Base-by-base conservation (phyloP, 139 green algal genomes). In the Coccomyxa sp. region DNA sequence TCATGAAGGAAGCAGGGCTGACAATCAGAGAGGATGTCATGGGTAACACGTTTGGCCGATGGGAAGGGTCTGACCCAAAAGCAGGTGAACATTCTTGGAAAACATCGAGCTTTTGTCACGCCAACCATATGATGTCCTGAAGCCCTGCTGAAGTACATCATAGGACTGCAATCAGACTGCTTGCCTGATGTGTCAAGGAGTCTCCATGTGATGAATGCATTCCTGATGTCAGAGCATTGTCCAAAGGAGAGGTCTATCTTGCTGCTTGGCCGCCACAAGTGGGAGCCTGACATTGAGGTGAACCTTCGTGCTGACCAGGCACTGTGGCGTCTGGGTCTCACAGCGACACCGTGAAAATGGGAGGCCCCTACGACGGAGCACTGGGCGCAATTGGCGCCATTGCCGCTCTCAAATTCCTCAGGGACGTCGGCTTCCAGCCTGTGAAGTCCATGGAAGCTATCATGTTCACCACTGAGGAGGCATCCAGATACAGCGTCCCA, bases 391-490 rank as follows among this genome's bases (percentile, higher is more conserved):
- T 97, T 16, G 93, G 93, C 0, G 88, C 81, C 10, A 94, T 97
- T 33, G 90, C 92, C 35, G 93, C 93, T 4, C 24, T 97, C 31
- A 74, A 72, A 37, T 90, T 87, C 8, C 76, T 97, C 40, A 87
- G 90, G 39, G 40, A 73, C 0, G 83, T 89, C 54, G 89, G 90
- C 18, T 97, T 92, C 81, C 75, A 89, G 70, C 92, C 93, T 0
- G 79, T 55, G 41, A 84, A 90, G 10, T 74, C 87, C 1, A 80
- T 97, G 4, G 93, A 97, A 64, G 93, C 94, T 18, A 73, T 97
- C 38, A 96, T 97, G 93, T 97, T 97, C 79, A 95, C 92, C 6
- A 90, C 84, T 6, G 93, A 97, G 85, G 93, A 97, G 85, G 93
- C 92, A 3, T 95, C 91, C 0, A 83, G 93, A 39, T 97, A 97